These are phyloP conservation scores for Neodidymelliopsis sp. DNA, from an alignment of 2,329 filamentous ascomycete species.

Conservation along the genomic window DNA sequence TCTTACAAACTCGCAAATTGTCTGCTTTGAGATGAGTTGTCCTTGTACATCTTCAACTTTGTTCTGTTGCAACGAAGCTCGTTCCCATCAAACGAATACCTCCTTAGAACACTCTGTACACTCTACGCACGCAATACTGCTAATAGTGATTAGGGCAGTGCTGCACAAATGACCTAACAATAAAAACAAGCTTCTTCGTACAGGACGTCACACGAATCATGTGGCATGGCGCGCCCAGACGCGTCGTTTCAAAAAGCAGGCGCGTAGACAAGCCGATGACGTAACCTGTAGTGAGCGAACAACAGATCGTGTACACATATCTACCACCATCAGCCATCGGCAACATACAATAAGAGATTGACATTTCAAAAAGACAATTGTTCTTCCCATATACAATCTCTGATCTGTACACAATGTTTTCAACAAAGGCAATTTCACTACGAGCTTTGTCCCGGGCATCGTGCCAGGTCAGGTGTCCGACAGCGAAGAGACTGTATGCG, in stretches of 20 bases:
- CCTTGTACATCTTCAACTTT: no score
- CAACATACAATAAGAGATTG: background rate
- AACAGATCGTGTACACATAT: conserved; percentile 12
- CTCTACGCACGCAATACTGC: no score
- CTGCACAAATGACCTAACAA: no score
- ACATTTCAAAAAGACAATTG: background rate
- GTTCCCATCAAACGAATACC: no score
- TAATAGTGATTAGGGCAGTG: no score
- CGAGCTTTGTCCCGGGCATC: conserved; percentile 19
- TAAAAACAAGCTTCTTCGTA: no score
- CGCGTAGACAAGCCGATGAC: conserved; percentile 4
- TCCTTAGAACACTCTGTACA: no score
- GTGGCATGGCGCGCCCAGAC: conserved; percentile 1
- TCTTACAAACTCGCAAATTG: no score
- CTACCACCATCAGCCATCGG: background rate
- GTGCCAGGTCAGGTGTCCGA: conserved; percentile 10
- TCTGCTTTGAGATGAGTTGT: no score
- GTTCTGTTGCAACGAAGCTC: no score
- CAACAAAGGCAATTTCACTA: conserved; percentile 12
- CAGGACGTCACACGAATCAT: no score
- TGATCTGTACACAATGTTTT: conserved; percentile 14
- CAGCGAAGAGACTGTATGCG: conserved; percentile 26
- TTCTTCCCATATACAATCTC: background rate
- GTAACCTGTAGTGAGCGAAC: conserved; percentile 15
- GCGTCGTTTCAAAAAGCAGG: conserved; percentile 8